phyloP scores from a whole-genome alignment of 352 stramenopile genomes.

The Aphanomyces astaci region DNA sequence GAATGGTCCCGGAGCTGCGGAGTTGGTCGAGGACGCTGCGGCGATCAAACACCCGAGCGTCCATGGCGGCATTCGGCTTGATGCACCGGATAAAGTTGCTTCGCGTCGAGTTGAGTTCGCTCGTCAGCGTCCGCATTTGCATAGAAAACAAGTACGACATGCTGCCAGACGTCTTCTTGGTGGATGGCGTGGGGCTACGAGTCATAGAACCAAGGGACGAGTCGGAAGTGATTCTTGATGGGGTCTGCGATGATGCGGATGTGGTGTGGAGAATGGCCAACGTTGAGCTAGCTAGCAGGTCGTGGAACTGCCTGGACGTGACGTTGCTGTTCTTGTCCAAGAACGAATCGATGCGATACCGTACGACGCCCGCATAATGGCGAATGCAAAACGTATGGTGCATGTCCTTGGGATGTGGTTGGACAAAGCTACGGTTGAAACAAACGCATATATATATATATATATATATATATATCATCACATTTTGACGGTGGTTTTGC shows the following conservation, averaged over 20 bases:
- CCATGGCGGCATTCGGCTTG: slow-evolving; percentile 27
- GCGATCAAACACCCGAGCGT: slow-evolving; percentile 12
- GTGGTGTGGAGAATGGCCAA: neutral
- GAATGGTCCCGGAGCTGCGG: slow-evolving; percentile 25
- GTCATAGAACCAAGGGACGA: too few species aligned
- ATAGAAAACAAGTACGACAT: slow-evolving; percentile 22
- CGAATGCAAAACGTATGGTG: slow-evolving; percentile 78
- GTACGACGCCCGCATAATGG: slow-evolving; percentile 70
- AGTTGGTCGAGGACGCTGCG: slow-evolving; percentile 26
- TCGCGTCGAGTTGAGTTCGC: slow-evolving; percentile 30
- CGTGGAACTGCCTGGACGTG: slow-evolving; percentile 19
- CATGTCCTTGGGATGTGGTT: slow-evolving; percentile 59
- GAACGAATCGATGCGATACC: slow-evolving; percentile 66
- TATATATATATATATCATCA: too few species aligned
- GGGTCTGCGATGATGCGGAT: too few species aligned
- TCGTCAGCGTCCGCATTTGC: slow-evolving; percentile 34
- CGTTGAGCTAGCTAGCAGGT: neutral
- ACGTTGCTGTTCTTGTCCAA: slow-evolving; percentile 75
- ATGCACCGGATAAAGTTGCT: slow-evolving; percentile 34
- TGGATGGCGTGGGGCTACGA: too few species aligned
- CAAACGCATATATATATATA: too few species aligned
- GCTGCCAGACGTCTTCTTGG: slow-evolving; percentile 4
- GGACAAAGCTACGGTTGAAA: slow-evolving; percentile 27
- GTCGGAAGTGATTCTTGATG: too few species aligned
- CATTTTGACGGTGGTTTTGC: too few species aligned